Base-by-base conservation (phyloP, 371 early-diverging fungal genomes). In the Cokeromyces recurvatus region DNA sequence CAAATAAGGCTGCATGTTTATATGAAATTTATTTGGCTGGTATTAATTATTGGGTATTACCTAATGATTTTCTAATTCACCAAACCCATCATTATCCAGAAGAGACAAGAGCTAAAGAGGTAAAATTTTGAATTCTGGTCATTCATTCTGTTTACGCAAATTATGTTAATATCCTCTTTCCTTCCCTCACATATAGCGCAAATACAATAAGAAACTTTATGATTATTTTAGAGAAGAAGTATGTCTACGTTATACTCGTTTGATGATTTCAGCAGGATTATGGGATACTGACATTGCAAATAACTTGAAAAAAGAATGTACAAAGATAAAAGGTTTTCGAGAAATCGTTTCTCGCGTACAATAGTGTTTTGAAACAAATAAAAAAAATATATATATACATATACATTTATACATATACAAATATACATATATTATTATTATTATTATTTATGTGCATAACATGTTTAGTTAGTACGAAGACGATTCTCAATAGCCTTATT, bases 1-100 rank as follows among this genome's bases (percentile, higher is more conserved):
- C 81, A 19, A 84, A 84, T 60, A 84, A 82, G 57, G 82, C 83
- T 24, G 85, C 85, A 8, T 84, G 85, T 51, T 58, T 84, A 36
- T 82, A 79, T 49, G 83, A 84, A 47, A 76, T 82, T 24, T 84
- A 77, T 55, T 59, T 82, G 45, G 70, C 81, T 15, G 85, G 85
- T 7, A 65, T 78, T 42, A 78, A 84, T 43, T 80, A 81, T 47
- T 77, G 77, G 66, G 81, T 82, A 8, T 51, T 82, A 22, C 83
- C 85, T 2, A 52, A 64, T 20, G 81, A 81, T 55, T 84, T 78
- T 50, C 55, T 82, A 53, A 81, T 84, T 24, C 85, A 84, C 55
- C 82, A 81, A 55, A 75, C 78, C 0, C 85, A 84, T 53, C 76
- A 80, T 51, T 84, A 84, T 43, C 78, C 70, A 2, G 81, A 78